A percentile compares a stretch with the other conserved stretches of the same genome.
Conservation (phyloP, 192 early-diverging fungal species). For the Obelidium mucronatum region DNA sequence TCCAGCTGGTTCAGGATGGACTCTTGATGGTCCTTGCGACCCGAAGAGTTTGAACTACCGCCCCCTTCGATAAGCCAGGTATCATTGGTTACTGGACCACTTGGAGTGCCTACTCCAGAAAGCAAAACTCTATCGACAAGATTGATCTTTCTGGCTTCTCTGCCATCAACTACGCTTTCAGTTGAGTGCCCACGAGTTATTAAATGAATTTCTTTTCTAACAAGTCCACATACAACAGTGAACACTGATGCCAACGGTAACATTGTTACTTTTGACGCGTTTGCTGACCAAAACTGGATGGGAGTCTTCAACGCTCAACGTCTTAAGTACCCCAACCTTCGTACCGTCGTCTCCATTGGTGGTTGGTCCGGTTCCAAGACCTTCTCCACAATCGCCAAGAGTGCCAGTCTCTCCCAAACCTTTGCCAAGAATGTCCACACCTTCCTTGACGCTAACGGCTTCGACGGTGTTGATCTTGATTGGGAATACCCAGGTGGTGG, state of each 20-base stretch:
- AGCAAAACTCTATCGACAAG: constrained; percentile 24
- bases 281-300: constrained; percentile 27
- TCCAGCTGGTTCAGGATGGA: constrained; percentile 10
- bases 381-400: constrained; percentile 28
- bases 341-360: constrained; percentile 28
- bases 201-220: neutral
- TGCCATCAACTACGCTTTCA: constrained; percentile 30
- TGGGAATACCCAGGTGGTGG: constrained; percentile 27
- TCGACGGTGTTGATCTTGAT: constrained; percentile 25
- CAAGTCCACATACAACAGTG: neutral
- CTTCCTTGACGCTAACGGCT: constrained; percentile 12
- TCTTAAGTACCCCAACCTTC: constrained; percentile 22
- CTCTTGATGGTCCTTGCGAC: neutral
- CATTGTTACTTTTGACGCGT: constrained; percentile 18
- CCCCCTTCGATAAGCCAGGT: constrained; percentile 19
- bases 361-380: constrained; percentile 26
- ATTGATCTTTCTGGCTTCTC: constrained; percentile 14
- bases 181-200: neutral
- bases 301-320: neutral
- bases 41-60: constrained; percentile 11
- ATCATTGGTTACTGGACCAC: constrained; percentile 31
- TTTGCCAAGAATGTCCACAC: constrained; percentile 33
- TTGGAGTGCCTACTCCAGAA: constrained; percentile 10
- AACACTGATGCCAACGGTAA: constrained; percentile 23
- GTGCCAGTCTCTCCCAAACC: neutral